These are phyloP conservation scores for Bullera alba DNA, from an alignment of 768 basidiomycete genomes.

Conservation along the genomic window DNA sequence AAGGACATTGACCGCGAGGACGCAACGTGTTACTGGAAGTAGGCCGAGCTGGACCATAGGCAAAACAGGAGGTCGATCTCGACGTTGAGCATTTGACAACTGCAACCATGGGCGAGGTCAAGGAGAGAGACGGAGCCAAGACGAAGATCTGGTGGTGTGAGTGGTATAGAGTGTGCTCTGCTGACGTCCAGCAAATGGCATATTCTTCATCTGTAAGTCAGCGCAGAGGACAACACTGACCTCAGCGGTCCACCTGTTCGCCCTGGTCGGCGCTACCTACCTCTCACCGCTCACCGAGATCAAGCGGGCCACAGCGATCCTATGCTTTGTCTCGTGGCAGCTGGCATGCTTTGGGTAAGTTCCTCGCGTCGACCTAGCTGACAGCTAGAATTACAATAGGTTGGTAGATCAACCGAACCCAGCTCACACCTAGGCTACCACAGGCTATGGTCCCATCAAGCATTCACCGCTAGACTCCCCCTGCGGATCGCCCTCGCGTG, in stretches of 20 bases:
- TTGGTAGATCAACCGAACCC: not conserved
- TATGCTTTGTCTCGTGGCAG: slow-evolving; percentile 63
- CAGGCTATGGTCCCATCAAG: slow-evolving; percentile 67
- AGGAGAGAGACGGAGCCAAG: too few species aligned
- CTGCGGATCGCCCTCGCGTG: slow-evolving; percentile 59
- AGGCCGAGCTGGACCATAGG: too few species aligned
- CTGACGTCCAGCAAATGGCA: slow-evolving; percentile 22
- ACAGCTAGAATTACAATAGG: slow-evolving; percentile 52
- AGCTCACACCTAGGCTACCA: slow-evolving; percentile 58
- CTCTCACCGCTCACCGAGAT: slow-evolving; percentile 51
- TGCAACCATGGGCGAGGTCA: too few species aligned
- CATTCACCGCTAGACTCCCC: slow-evolving; percentile 57
- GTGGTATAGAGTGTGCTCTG: slow-evolving; percentile 1
- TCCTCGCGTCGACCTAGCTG: not conserved
- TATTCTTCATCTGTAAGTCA: slow-evolving; percentile 29
- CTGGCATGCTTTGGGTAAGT: slow-evolving; percentile 60
- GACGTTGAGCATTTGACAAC: too few species aligned
- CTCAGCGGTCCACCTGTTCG: slow-evolving; percentile 57
- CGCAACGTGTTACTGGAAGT: too few species aligned
- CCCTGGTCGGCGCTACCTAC: slow-evolving; percentile 53
- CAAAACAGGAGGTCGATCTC: too few species aligned
- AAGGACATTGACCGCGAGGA: too few species aligned
- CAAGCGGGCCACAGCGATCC: slow-evolving; percentile 50
- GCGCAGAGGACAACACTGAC: slow-evolving; percentile 57
- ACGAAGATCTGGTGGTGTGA: slow-evolving; percentile 39